Percentiles rank a stretch among this genome's conserved stretches.
phyloP scores from a whole-genome alignment of 2,329 filamentous ascomycete genomes.

The Ophidiomyces ophidiicola region DNA sequence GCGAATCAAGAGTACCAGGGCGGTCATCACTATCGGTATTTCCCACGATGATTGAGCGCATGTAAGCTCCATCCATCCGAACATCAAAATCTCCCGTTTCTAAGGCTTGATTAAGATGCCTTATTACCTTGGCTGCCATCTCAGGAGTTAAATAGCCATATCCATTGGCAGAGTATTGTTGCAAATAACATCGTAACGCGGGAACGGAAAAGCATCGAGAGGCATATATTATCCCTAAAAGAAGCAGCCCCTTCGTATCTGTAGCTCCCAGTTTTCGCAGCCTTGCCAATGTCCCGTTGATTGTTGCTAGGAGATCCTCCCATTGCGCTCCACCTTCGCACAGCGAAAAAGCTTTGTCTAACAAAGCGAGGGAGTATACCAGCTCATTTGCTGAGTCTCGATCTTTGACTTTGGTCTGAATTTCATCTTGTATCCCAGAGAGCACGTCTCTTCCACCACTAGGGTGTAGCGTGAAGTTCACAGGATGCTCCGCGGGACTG shows the following conservation, averaged over 20 bases:
- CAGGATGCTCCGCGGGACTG: not conserved
- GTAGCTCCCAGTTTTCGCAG: slow-evolving; percentile 16
- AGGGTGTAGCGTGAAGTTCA: not conserved
- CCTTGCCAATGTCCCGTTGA: slow-evolving; percentile 24
- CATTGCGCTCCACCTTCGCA: slow-evolving; percentile 20
- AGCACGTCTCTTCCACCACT: slow-evolving; percentile 1
- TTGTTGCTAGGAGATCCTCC: slow-evolving; percentile 22
- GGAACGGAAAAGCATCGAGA: slow-evolving; percentile 21
- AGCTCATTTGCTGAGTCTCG: slow-evolving; percentile 2
- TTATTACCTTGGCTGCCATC: slow-evolving; percentile 18
- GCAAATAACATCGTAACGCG: slow-evolving; percentile 22
- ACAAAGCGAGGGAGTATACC: not conserved
- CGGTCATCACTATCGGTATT: not conserved
- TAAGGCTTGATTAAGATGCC: slow-evolving; percentile 14
- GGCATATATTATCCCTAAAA: slow-evolving; percentile 24
- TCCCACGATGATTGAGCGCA: slow-evolving; percentile 13
- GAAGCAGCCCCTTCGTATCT: slow-evolving; percentile 11
- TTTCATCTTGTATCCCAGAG: slow-evolving; percentile 8
- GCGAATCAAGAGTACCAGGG: slow-evolving; percentile 3
- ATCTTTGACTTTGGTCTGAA: slow-evolving; percentile 7
- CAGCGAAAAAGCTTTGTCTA: slow-evolving; percentile 18
- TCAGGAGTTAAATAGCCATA: slow-evolving; percentile 8
- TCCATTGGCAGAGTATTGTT: slow-evolving; percentile 13
- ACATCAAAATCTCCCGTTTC: slow-evolving; percentile 7
- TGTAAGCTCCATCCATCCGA: slow-evolving; percentile 5